phyloP scores from a whole-genome alignment of 331 rosid genomes.

The Dryas integrifolia region DNA sequence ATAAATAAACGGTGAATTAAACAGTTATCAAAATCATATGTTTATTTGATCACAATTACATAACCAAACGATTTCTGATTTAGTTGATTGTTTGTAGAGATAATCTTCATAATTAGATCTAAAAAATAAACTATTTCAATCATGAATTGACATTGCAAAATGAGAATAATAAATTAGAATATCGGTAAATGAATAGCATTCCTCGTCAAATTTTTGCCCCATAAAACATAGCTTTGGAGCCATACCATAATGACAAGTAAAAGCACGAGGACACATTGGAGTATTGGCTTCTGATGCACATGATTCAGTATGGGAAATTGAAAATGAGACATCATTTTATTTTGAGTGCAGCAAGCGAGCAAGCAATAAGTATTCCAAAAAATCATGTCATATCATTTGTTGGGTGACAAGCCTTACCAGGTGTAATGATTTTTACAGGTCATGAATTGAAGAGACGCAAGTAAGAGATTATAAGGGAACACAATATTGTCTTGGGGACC shows the following conservation, averaged over 20 bases:
- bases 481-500: conserved; percentile 11
- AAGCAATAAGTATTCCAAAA: neutral
- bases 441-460: neutral
- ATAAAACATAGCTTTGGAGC: too few relatives aligned
- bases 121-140: too few relatives aligned
- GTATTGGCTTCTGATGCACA: neutral
- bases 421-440: conserved; percentile 30
- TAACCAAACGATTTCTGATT: too few relatives aligned
- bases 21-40: too few relatives aligned
- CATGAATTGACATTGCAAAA: too few relatives aligned
- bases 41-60: too few relatives aligned
- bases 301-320: conserved; percentile 13
- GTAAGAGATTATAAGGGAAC: conserved; percentile 21
- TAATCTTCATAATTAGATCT: too few relatives aligned
- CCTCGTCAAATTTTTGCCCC: too few relatives aligned
- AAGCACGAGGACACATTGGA: conserved; percentile 1
- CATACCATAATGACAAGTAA: neutral
- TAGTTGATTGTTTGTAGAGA: too few relatives aligned
- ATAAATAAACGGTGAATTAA: too few relatives aligned
- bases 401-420: conserved; percentile 10
- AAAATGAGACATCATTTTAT: conserved; percentile 10
- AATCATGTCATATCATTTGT: conserved; percentile 10
- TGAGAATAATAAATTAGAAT: too few relatives aligned
- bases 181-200: too few relatives aligned
- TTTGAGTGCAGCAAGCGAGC: conserved; percentile 9